These are phyloP conservation scores for Turritis glabra DNA, from an alignment of 345 rosid species.

Conservation along the genomic window DNA sequence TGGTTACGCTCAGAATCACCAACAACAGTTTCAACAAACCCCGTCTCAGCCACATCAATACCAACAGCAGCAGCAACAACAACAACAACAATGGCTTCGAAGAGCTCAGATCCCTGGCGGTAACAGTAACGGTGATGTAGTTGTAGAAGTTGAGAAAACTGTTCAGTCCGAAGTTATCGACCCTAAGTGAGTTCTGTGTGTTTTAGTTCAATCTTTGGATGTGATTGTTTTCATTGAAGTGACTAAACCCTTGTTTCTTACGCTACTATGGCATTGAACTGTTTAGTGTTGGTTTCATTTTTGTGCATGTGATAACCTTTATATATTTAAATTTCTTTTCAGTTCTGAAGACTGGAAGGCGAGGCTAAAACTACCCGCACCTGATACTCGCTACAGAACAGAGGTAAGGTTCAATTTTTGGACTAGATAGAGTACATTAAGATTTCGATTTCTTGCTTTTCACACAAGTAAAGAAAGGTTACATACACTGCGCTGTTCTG, in stretches of 20 bases:
- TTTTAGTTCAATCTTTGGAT: not conserved
- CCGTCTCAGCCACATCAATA: conserved; percentile 43
- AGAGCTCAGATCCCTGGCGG: conserved; percentile 48
- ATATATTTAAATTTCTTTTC: not conserved
- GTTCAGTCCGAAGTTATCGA: conserved; percentile 79
- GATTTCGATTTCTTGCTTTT: not conserved
- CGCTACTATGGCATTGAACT: not conserved
- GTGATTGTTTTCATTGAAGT: not conserved
- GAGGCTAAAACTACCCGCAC: conserved; percentile 61
- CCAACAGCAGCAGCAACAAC: conserved; percentile 32
- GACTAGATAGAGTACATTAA: not conserved
- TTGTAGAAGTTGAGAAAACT: conserved; percentile 75
- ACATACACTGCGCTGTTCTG: not conserved
- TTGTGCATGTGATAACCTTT: not conserved
- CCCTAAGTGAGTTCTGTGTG: conserved; percentile 47
- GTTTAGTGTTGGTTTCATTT: not conserved
- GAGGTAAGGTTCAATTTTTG: conserved; percentile 51
- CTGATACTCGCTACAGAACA: conserved; percentile 78
- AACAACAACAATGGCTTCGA: conserved; percentile 69
- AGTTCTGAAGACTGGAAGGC: conserved; percentile 97
- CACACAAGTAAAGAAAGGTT: not conserved
- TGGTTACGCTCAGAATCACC: conserved; percentile 40
- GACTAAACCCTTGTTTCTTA: not conserved
- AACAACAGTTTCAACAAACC: conserved; percentile 46
- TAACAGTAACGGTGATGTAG: conserved; percentile 35